phyloP scores from a whole-genome alignment of 352 stramenopile species.

The Phytopythium litorale region DNA sequence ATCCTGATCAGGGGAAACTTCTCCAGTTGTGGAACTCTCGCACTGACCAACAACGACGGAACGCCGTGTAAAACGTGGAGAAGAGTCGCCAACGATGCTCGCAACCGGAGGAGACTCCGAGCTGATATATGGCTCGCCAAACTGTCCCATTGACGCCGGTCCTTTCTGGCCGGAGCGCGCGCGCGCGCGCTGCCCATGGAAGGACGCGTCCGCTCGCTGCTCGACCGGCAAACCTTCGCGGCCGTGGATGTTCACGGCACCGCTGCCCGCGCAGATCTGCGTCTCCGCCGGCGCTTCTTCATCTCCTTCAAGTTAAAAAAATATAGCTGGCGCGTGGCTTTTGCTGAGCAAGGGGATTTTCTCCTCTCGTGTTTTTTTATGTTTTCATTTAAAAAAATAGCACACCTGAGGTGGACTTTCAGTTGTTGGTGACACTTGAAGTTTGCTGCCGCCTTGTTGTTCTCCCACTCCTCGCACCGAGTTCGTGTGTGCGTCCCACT shows the following conservation, averaged over 20 bases:
- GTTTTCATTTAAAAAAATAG: background rate
- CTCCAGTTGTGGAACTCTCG: too few relatives aligned
- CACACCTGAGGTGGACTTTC: too few relatives aligned
- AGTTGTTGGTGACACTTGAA: background rate
- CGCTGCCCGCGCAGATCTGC: background rate
- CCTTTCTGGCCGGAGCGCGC: background rate
- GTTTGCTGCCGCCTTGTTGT: background rate
- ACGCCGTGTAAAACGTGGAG: background rate
- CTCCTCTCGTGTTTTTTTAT: too few relatives aligned
- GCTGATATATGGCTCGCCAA: background rate
- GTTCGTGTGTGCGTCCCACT: background rate
- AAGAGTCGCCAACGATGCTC: background rate
- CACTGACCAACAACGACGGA: background rate
- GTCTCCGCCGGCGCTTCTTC: background rate
- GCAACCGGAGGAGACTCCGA: background rate
- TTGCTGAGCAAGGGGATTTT: background rate
- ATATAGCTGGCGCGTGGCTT: background rate
- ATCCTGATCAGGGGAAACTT: too few relatives aligned
- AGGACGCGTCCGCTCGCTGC: background rate
- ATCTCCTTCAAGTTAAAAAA: background rate
- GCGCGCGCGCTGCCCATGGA: background rate
- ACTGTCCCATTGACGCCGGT: background rate
- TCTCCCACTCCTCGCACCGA: background rate
- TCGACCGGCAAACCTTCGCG: background rate
- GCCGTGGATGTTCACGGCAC: too few relatives aligned